Evolutionary conservation across 1,284 basidiomycete genomes (phyloP), one percentile per base, ranked within the genome.

Genomic region (Taiwanofungus camphoratus): DNA sequence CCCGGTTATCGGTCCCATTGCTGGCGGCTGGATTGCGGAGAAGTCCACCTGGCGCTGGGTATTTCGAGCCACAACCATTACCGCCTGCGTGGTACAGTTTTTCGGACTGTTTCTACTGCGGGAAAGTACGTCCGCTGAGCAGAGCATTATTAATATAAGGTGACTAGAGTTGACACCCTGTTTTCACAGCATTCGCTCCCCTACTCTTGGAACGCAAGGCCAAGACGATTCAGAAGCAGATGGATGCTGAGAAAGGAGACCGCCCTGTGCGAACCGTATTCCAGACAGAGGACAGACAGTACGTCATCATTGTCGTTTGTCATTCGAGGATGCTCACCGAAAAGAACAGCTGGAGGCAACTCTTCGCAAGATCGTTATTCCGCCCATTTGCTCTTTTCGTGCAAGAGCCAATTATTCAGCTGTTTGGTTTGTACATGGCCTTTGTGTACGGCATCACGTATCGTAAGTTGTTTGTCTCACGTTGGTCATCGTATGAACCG

Each of bases 31-130:
- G 73, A 75, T 82, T 33, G 73, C 75, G 3, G 63, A 79, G 36
- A 61, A 55, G 48, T 77, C 79, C 3, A 83, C 71, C 2, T 84
- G 74, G 79, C 70, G 74, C 60, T 82, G 75, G 81, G 79, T 82
- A 29, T 87, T 86, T 57, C 80, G 76, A 71, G 73, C 77, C 1
- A 79, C 79, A 3, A 74, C 66, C 20, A 76, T 82, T 31, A 66
- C 70, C 0, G 73, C 76, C 42, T 74, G 66, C 0, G 43, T 60
- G 3, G 57, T 82, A 8, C 74, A 79, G 51, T 23, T 75, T 0
- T 48, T 75, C 9, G 82, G 85, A 3, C 31, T 85, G 0, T 63
- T 84, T 37, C 72, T 68, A 43, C 65, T 87, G 2, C 70, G 68
- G 56, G 85, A 89, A 68, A 86, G 81, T 83, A 43, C 22, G 70